A percentile compares a stretch with the other conserved stretches of the same genome.
Conservation (phyloP, 768 basidiomycete species). For the Tricholoma terreum region DNA sequence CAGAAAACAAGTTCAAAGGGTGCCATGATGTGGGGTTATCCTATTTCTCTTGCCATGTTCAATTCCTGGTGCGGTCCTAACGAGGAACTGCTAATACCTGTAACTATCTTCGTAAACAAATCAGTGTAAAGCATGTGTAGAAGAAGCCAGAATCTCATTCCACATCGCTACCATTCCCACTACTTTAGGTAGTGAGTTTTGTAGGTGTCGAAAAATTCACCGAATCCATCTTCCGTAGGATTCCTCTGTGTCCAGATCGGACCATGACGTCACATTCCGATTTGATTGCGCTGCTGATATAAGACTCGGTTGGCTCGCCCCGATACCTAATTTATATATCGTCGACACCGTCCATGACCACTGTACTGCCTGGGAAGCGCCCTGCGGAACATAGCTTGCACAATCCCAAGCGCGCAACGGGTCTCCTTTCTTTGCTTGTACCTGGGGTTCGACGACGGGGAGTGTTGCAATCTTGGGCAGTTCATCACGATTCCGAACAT, state of each 20-base stretch:
- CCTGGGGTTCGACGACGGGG: slow-evolving; percentile 1
- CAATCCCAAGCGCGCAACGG: slow-evolving; percentile 44
- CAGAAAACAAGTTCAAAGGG: too few species aligned
- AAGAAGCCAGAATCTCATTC: slow-evolving; percentile 12
- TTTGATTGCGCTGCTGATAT: not conserved
- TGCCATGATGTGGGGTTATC: too few species aligned
- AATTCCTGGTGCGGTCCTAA: too few species aligned
- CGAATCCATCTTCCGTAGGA: too few species aligned
- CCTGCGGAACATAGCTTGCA: slow-evolving; percentile 35
- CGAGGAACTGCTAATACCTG: too few species aligned
- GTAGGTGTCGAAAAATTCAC: too few species aligned
- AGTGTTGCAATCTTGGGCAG: slow-evolving; percentile 49
- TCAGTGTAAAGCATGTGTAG: too few species aligned
- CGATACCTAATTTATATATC: slow-evolving; percentile 57
- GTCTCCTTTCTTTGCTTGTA: slow-evolving; percentile 23
- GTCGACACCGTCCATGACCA: slow-evolving; percentile 52
- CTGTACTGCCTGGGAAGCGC: slow-evolving; percentile 16
- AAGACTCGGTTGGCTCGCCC: slow-evolving; percentile 35
- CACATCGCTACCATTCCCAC: slow-evolving; percentile 21
- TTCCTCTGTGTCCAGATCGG: not conserved
- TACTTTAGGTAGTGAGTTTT: too few species aligned
- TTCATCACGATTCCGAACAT: slow-evolving; percentile 76
- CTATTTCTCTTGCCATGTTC: too few species aligned
- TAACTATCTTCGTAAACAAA: too few species aligned
- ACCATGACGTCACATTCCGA: not conserved